Conservation (phyloP, 768 basidiomycete species). For the Sarcomyxa edulis region DNA sequence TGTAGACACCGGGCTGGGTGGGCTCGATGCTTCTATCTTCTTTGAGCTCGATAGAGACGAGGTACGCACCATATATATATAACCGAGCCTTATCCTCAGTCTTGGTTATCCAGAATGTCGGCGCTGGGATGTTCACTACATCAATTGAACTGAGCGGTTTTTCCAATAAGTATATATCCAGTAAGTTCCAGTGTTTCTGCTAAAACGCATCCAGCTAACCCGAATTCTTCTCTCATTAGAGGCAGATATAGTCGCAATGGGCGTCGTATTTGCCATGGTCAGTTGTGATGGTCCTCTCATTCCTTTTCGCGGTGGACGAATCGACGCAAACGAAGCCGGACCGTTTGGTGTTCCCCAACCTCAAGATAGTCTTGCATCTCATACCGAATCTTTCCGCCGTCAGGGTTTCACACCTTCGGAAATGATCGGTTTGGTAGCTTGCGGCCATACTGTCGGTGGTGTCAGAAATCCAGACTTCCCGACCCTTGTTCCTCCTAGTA, state of each 20-base stretch:
- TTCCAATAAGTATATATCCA: conserved; percentile 37
- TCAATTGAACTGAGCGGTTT: too few species aligned
- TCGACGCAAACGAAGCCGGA: conserved; percentile 33
- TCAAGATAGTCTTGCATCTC: conserved; percentile 31
- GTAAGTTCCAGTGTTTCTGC: too few species aligned
- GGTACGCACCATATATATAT: too few species aligned
- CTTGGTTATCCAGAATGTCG: too few species aligned
- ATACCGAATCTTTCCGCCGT: conserved; percentile 31
- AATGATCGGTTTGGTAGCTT: conserved; percentile 11
- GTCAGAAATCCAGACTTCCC: neutral
- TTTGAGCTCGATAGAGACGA: neutral
- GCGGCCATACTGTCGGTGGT: conserved; percentile 10
- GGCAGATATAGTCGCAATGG: conserved; percentile 15
- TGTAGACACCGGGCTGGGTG: neutral
- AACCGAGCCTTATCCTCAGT: too few species aligned
- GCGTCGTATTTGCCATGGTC: conserved; percentile 27
- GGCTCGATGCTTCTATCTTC: neutral
- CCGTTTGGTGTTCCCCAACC: conserved; percentile 38
- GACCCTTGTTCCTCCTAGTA: neutral
- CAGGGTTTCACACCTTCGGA: conserved; percentile 10
- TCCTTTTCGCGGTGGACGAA: conserved; percentile 34
- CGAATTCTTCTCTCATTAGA: neutral
- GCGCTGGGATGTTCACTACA: too few species aligned
- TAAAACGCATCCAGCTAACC: neutral
- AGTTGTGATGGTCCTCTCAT: conserved; percentile 44